Conservation (phyloP, 371 early-diverging fungal genomes). For the Mortierella sp. region DNA sequence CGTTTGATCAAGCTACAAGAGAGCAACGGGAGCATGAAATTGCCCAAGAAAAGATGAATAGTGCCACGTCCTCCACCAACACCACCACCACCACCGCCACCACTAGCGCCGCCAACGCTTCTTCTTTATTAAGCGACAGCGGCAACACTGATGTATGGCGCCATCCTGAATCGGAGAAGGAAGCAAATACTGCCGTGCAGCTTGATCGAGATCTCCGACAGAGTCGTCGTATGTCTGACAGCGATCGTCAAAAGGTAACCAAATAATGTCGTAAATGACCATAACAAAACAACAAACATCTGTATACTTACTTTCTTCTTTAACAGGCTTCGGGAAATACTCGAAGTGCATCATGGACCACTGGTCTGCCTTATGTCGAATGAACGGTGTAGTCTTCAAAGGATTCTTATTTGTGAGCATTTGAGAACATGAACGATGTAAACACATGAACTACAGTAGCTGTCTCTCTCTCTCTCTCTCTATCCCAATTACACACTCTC, state of each 20-base stretch:
- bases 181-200: slow-evolving; percentile 41
- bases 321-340: not conserved
- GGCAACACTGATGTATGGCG: not conserved
- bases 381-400: not conserved
- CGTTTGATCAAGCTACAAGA: slow-evolving; percentile 53
- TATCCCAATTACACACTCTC: too few species aligned
- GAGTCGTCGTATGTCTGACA: slow-evolving; percentile 40
- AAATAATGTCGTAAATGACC: not conserved
- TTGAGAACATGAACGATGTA: not conserved
- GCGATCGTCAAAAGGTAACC: slow-evolving; percentile 38
- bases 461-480: too few species aligned
- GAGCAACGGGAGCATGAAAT: slow-evolving; percentile 1
- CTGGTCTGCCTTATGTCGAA: not conserved
- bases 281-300: not conserved
- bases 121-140: not conserved
- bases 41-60: slow-evolving; percentile 8
- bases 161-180: slow-evolving; percentile 3
- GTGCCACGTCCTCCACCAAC: too few species aligned
- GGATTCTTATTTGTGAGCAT: not conserved
- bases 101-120: not conserved
- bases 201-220: slow-evolving; percentile 42
- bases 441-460: too few species aligned
- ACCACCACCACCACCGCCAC: not conserved
- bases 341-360: not conserved
- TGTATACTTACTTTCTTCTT: not conserved